phyloP scores from a whole-genome alignment of 1,139 yeast species.

The Suhomyces wounanorum region DNA sequence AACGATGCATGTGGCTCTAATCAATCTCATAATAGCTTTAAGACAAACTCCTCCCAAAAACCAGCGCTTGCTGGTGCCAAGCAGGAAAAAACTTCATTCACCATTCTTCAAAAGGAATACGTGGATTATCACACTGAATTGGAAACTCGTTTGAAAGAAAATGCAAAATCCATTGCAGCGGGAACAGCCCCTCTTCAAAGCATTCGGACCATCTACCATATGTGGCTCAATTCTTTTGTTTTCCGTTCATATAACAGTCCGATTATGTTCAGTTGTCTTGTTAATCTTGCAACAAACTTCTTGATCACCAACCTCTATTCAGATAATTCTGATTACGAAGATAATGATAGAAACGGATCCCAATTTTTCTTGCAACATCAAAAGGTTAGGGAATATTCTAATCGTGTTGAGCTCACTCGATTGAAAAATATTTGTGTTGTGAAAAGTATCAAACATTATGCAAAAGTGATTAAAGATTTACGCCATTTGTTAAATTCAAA shows the following conservation, averaged over 20 bases:
- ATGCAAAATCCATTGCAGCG: slow-evolving; percentile 23
- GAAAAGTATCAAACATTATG: slow-evolving; percentile 40
- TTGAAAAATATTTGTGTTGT: slow-evolving; percentile 31
- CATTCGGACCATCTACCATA: slow-evolving; percentile 34
- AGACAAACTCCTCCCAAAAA: not conserved
- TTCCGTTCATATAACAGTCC: slow-evolving; percentile 26
- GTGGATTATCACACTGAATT: slow-evolving; percentile 20
- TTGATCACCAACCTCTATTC: slow-evolving; percentile 37
- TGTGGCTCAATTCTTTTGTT: slow-evolving; percentile 40
- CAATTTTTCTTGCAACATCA: slow-evolving; percentile 9
- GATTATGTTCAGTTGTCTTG: slow-evolving; percentile 41
- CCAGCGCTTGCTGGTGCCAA: slow-evolving; percentile 14
- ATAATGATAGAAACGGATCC: not conserved
- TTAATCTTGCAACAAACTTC: slow-evolving; percentile 45
- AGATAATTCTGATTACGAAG: slow-evolving; percentile 15
- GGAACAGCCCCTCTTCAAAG: slow-evolving; percentile 34
- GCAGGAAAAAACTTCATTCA: slow-evolving; percentile 1
- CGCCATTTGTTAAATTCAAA: slow-evolving; percentile 33
- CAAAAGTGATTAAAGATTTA: slow-evolving; percentile 38
- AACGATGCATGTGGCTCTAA: not conserved
- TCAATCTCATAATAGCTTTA: not conserved
- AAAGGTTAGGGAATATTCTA: slow-evolving; percentile 2
- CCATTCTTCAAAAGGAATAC: slow-evolving; percentile 6
- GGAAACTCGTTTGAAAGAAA: not conserved
- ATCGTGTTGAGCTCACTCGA: slow-evolving; percentile 11